phyloP scores from a whole-genome alignment of 2,329 filamentous ascomycete species.

The Claviceps fusiformis region DNA sequence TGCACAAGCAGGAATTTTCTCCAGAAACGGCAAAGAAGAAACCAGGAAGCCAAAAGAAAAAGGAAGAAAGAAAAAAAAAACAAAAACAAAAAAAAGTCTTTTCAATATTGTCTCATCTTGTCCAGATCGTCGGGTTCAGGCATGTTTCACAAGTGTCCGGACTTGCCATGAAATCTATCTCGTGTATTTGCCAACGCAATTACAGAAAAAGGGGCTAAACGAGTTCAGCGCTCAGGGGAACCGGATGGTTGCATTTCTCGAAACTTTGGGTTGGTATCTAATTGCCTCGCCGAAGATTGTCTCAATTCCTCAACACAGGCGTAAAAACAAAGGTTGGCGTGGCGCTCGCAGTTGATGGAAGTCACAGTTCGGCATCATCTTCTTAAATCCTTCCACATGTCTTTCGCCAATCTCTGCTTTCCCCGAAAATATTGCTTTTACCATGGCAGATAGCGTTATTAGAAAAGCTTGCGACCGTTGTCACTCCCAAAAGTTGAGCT shows the following conservation, averaged over 20 bases:
- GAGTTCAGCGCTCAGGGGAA: not conserved
- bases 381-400: slow-evolving; percentile 18
- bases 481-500: slow-evolving; percentile 32
- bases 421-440: slow-evolving; percentile 15
- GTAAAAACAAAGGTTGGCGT: slow-evolving; percentile 1
- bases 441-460: slow-evolving; percentile 24
- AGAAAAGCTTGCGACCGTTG: slow-evolving; percentile 34
- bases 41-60: not conserved
- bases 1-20: not conserved
- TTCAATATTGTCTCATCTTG: slow-evolving; percentile 3
- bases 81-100: not conserved
- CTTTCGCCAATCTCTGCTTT: slow-evolving; percentile 12
- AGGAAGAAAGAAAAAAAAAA: not conserved
- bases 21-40: not conserved
- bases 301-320: slow-evolving; percentile 1
- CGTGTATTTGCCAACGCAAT: not conserved
- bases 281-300: slow-evolving; percentile 4
- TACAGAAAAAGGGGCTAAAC: not conserved
- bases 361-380: slow-evolving; percentile 10
- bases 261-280: slow-evolving; percentile 5
- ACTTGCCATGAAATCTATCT: not conserved
- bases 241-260: slow-evolving; percentile 7
- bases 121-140: slow-evolving; percentile 2
- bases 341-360: slow-evolving; percentile 5
- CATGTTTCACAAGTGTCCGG: not conserved